Base-by-base conservation (phyloP, 345 rosid species). In the Litchi chinensis region DNA sequence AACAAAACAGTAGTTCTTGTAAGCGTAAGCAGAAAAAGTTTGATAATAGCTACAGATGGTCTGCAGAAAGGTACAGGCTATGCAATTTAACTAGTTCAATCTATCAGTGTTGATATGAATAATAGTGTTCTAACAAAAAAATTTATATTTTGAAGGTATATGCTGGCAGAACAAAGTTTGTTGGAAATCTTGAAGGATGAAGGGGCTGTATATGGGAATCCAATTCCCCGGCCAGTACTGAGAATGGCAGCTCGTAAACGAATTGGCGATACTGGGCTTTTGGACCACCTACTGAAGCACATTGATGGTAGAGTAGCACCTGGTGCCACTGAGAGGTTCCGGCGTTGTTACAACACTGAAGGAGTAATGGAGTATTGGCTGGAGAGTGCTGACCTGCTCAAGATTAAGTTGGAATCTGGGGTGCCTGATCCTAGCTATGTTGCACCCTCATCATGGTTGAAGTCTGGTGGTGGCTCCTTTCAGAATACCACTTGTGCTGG, bases 311-410 rank as follows among this genome's bases (percentile, higher is more conserved):
- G 87, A 76, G 93, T 95, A 54, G 95, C 98, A 15, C 97, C 98
- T 8, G 90, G 91, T 74, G 98, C 98, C 81, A 67, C 79, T 39
- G 95, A 93, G 73, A 87, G 99, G 67, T 93, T 91, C 81, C 85
- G 97, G 70, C 92, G 99, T 71, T 92, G 97, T 85, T 88, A 90
- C 84, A 92, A 92, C 79, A 89, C 98, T 0, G 84, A 88, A 56
- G 99, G 99, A 65, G 76, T 80, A 41, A 92, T 95, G 97, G 89
- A 91, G 80, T 95, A 92, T 75, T 95, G 99, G 99, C 87, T 95
- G 46, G 99, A 95, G 86, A 90, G 85, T 86, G 92, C 97, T 71
- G 96, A 93, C 77, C 79, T 92, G 74, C 83, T 83, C 81, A 84
- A 90, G 73, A 83, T 88, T 50, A 89, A 87, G 76, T 88, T 66